Evolutionary conservation across 2,329 filamentous ascomycete genomes (phyloP), one percentile per base, ranked within the genome.

Genomic region (Teratosphaeria viscida): DNA sequence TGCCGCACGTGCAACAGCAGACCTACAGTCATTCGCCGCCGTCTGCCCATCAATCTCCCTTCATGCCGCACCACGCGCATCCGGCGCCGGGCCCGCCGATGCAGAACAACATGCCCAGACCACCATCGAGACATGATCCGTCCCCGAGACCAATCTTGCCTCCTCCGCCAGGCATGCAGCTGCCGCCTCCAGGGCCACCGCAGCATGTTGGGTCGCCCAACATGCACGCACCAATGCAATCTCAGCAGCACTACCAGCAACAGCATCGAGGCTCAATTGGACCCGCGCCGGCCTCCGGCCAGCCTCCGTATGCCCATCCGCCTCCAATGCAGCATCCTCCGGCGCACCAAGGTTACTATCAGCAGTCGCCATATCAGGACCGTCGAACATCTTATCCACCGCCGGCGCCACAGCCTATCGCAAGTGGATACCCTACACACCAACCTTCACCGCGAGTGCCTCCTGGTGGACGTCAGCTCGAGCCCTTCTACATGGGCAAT

Each of bases 401-500:
- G 32, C 52, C 53, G 8, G 34, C 26, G 16, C 52, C 52, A 23
- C n/a, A 29, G 55, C 47, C 57, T 39, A n/a, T 37, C 23, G 14
- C 52, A 7, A 27, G 14, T 19, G 34, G 32, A 10, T 58, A 54
- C 35, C 57, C 43, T 14, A n/a, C 57, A 6, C 49, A 58, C 11
- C 43, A 19, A 66, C 57, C 61, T 60, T 29, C 19, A 14, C 53
- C 27, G 14, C 19, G 72, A 73, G 14, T 72, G 73, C 49, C 76
- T 76, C 26, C 65, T 66, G 68, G 77, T 55, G 77, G 77, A 16
- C 74, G 76, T 60, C 77, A 78, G 73, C 70, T 79, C 39, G 76
- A 76, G 54, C 76, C 77, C 4, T 80, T 79, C 64, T 75, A 77
- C 11, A 39, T 64, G 58, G 74, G 78, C 12, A 69, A 72, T n/a